phyloP scores from a whole-genome alignment of 2,329 filamentous ascomycete genomes.

The Neopestalotiopsis sp. region DNA sequence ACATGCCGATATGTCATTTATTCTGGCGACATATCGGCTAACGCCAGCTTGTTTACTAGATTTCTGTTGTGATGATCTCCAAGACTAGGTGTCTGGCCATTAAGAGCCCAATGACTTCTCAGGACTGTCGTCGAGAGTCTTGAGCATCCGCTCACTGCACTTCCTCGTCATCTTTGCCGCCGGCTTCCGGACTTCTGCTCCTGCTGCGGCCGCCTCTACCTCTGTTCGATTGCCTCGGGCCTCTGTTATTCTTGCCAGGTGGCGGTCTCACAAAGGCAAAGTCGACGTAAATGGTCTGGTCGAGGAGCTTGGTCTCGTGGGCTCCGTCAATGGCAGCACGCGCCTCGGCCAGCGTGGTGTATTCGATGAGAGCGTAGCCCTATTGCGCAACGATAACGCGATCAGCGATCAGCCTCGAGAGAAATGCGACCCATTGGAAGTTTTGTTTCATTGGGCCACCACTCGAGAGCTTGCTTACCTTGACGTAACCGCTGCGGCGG shows the following conservation, averaged over 20 bases:
- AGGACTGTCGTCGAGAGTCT: not conserved
- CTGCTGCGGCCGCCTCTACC: conserved; percentile 49
- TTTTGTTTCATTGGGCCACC: not conserved
- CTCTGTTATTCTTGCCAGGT: conserved; percentile 58
- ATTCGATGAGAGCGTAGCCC: conserved; percentile 88
- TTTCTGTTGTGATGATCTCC: not conserved
- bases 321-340: conserved; percentile 81
- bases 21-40: conserved; percentile 38
- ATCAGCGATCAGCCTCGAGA: conserved; percentile 14
- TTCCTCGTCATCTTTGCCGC: conserved; percentile 10
- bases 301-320: conserved; percentile 77
- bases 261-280: conserved; percentile 86
- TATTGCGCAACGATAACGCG: conserved; percentile 37
- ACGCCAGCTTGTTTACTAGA: conserved; percentile 25
- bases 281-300: conserved; percentile 81
- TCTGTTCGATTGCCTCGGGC: conserved; percentile 43
- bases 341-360: conserved; percentile 78
- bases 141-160: not conserved
- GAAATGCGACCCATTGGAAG: not conserved
- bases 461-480: conserved; percentile 56
- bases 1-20: conserved; percentile 21
- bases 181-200: conserved; percentile 43
- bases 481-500: conserved; percentile 82
- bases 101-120: not conserved
- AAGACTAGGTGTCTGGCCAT: not conserved